Evolutionary conservation across 2,329 filamentous ascomycete species (phyloP), one percentile per base, ranked within the genome.

Genomic region (Periconia macrospinosa): DNA sequence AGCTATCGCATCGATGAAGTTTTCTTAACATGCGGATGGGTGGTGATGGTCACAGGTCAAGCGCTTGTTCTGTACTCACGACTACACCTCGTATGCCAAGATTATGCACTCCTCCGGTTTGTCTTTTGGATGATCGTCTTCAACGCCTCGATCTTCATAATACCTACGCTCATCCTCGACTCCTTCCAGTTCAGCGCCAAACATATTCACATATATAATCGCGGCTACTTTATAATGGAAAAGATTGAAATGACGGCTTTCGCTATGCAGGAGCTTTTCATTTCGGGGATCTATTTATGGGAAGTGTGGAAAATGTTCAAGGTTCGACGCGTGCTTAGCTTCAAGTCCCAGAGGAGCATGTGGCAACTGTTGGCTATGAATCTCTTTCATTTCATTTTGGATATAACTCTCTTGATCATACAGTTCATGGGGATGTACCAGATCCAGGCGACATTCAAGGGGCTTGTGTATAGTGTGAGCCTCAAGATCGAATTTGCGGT

Each of bases 61-160:
- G 78, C 79, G 0, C 54, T 86, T 14, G 84, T 87, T 1, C 71
- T 87, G 0, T 87, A 83, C 69, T 86, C 83, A 1, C 77, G 84
- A 2, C 74, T 87, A 0, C 83, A 86, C 62, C 73, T 87, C 1
- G 76, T 87, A 7, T 66, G 83, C 9, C 76, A 54, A 47, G 49
- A 60, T 41, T 15, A 30, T n/a, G 33, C 37, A 7, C 77, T 84
- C 2, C 72, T 85, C 0, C 71, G 62, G 40, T 47, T 47, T 10
- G 37, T 52, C 35, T 20, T 52, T 30, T 47, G 35, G 33, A 83
- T 86, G 78, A 86, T 87, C 56, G 75, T 84, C 23, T 59, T 76
- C 52, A 78, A 84, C 59, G 75, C 76, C 17, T 58, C 85, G 37
- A 55, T 57, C 35, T 49, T 53, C 18, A 81, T 85, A 57, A 66